These are phyloP conservation scores for Pseudogymnoascus destructans DNA, from an alignment of 2,329 filamentous ascomycete species.

Conservation along the genomic window DNA sequence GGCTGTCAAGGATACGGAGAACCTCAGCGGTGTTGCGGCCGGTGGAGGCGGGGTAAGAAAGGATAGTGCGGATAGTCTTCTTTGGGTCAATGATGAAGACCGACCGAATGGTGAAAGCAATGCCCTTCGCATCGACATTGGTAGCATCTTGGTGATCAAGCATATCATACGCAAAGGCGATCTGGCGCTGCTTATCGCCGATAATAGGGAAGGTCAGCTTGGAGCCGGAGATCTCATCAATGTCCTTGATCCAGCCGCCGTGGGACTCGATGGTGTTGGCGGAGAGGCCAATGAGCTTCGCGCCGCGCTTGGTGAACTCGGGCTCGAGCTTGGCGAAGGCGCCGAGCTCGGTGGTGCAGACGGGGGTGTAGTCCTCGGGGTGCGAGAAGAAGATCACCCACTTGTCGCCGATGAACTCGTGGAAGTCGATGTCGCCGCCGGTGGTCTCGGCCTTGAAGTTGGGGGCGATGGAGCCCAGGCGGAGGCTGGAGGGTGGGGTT, in stretches of 20 bases:
- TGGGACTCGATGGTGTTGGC: slow-evolving; percentile 80
- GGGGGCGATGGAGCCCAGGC: slow-evolving; percentile 54
- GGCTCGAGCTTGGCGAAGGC: slow-evolving; percentile 81
- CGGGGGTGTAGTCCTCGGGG: slow-evolving; percentile 83
- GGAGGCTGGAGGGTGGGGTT: slow-evolving; percentile 34
- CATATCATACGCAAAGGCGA: slow-evolving; percentile 70
- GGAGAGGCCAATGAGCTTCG: slow-evolving; percentile 82
- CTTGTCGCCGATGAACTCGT: slow-evolving; percentile 64
- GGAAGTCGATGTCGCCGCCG: slow-evolving; percentile 65
- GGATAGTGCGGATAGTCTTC: slow-evolving; percentile 86
- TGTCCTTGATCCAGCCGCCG: slow-evolving; percentile 82
- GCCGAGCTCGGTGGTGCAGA: slow-evolving; percentile 91
- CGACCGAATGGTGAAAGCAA: slow-evolving; percentile 86
- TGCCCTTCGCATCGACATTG: slow-evolving; percentile 69
- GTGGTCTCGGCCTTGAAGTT: slow-evolving; percentile 80
- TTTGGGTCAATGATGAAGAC: slow-evolving; percentile 90
- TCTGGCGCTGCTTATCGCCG: slow-evolving; percentile 65
- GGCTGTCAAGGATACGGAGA: slow-evolving; percentile 54
- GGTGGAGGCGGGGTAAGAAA: slow-evolving; percentile 84
- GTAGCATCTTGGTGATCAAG: slow-evolving; percentile 69
- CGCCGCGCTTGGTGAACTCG: slow-evolving; percentile 74
- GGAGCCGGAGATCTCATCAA: slow-evolving; percentile 62
- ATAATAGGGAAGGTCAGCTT: slow-evolving; percentile 67
- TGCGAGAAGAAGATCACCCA: slow-evolving; percentile 80
- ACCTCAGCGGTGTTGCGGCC: slow-evolving; percentile 74